phyloP scores from a whole-genome alignment of 306 rosid species.

The Vigna angularis region DNA sequence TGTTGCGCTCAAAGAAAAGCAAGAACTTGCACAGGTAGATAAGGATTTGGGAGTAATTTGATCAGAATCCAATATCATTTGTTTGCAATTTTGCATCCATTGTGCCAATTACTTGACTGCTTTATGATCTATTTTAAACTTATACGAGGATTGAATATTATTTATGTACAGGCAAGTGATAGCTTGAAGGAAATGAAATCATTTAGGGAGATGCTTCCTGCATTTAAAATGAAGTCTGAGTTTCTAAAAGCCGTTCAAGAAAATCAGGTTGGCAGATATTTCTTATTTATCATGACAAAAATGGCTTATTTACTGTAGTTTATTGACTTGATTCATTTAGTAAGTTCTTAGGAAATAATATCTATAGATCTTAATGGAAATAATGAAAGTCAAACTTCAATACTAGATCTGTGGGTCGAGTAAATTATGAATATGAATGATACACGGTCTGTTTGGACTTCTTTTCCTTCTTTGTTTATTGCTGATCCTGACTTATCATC shows the following conservation, averaged over 20 bases:
- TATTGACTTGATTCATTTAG: slow-evolving; percentile 6
- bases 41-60: slow-evolving; percentile 37
- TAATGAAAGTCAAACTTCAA: slow-evolving; percentile 24
- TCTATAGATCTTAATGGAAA: slow-evolving; percentile 30
- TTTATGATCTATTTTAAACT: slow-evolving; percentile 32
- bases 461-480: slow-evolving; percentile 16
- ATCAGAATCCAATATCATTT: not conserved
- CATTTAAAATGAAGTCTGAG: slow-evolving; percentile 79
- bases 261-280: slow-evolving; percentile 72
- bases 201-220: slow-evolving; percentile 89
- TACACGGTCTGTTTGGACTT: slow-evolving; percentile 33
- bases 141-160: slow-evolving; percentile 33
- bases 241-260: slow-evolving; percentile 78
- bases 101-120: slow-evolving; percentile 37
- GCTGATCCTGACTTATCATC: slow-evolving; percentile 18
- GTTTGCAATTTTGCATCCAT: not conserved
- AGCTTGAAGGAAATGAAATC: slow-evolving; percentile 68
- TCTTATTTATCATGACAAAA: slow-evolving; percentile 28
- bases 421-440: slow-evolving; percentile 30
- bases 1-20: slow-evolving; percentile 74
- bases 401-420: slow-evolving; percentile 20
- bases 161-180: slow-evolving; percentile 62
- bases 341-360: slow-evolving; percentile 18
- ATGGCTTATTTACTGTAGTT: not conserved
- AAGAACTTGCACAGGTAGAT: slow-evolving; percentile 72